Evolutionary conservation across 257 asterid genomes (phyloP).

Genomic region (Paulownia fortunei): DNA sequence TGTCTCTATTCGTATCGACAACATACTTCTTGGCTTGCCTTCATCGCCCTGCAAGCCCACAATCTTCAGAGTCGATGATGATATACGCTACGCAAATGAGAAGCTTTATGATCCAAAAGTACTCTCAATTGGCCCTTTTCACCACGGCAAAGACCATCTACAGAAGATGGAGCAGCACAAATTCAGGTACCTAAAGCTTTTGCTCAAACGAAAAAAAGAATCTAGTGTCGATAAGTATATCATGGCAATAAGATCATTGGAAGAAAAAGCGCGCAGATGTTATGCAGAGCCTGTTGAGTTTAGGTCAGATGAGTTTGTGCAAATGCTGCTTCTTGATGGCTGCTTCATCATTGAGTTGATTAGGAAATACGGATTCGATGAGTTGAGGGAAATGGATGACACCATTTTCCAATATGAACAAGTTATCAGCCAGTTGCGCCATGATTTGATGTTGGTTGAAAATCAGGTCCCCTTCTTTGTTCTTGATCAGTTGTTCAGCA

Average conservation of each 20-base stretch:
- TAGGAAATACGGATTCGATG: slow-evolving; percentile 21
- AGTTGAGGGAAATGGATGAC: slow-evolving; percentile 23
- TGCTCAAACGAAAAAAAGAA: slow-evolving; percentile 33
- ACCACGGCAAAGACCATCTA: slow-evolving; percentile 35
- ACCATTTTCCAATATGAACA: slow-evolving; percentile 29
- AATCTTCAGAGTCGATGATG: slow-evolving; percentile 20
- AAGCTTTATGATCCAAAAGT: slow-evolving; percentile 43
- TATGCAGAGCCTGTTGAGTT: slow-evolving; percentile 32
- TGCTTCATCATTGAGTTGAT: slow-evolving; percentile 46
- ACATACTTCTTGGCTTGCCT: slow-evolving; percentile 32
- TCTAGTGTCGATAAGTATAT: slow-evolving; percentile 30
- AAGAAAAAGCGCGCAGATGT: slow-evolving; percentile 37
- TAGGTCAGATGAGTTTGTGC: slow-evolving; percentile 28
- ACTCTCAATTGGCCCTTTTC: slow-evolving; percentile 52
- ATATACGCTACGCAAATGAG: slow-evolving; percentile 30
- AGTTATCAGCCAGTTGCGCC: slow-evolving; percentile 13
- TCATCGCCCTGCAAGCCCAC: slow-evolving; percentile 33
- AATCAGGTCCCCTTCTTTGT: slow-evolving; percentile 55
- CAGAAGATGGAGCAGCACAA: slow-evolving; percentile 46
- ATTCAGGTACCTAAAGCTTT: slow-evolving; percentile 36
- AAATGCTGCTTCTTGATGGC: slow-evolving; percentile 51
- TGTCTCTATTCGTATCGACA: slow-evolving; percentile 32
- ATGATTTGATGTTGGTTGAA: slow-evolving; percentile 49
- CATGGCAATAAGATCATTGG: slow-evolving; percentile 23
- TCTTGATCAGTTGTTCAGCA: slow-evolving; percentile 37